Percentiles rank a stretch among this genome's conserved stretches.
These are phyloP conservation scores for Panaeolus cyanescens DNA, from an alignment of 768 basidiomycete species.

Conservation along the genomic window DNA sequence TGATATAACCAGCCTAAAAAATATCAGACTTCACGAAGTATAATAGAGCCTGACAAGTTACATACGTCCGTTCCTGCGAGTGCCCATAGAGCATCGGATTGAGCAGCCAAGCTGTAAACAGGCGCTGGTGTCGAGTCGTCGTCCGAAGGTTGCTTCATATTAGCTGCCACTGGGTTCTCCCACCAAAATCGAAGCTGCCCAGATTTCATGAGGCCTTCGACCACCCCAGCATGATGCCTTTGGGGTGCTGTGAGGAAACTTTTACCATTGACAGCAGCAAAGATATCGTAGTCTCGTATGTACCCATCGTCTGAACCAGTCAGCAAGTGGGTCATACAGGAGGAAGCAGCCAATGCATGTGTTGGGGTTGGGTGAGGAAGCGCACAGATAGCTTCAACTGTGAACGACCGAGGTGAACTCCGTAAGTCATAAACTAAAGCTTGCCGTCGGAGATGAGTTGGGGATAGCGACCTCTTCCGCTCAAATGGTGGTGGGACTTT, in stretches of 20 bases:
- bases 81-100: conserved; percentile 92
- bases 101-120: conserved; percentile 89
- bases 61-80: conserved; percentile 85
- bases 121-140: conserved; percentile 62
- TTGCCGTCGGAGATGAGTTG: conserved; percentile 33
- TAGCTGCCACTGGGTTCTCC: conserved; percentile 59
- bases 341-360: conserved; percentile 83
- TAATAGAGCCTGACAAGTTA: conserved; percentile 16
- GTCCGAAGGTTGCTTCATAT: conserved; percentile 32
- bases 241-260: conserved; percentile 87
- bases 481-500: conserved; percentile 20
- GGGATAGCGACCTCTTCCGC: conserved; percentile 31
- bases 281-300: conserved; percentile 91
- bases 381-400: conserved; percentile 89
- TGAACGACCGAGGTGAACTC: conserved; percentile 61
- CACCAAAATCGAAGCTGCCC: conserved; percentile 90
- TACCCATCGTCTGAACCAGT: conserved; percentile 95
- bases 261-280: conserved; percentile 85
- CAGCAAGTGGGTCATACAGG: conserved; percentile 85
- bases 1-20: conserved; percentile 82
- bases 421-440: conserved; percentile 50
- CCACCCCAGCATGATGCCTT: conserved; percentile 84
- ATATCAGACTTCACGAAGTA: conserved; percentile 10
- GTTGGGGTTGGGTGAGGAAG: conserved; percentile 88
- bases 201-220: conserved; percentile 90